A percentile compares a stretch with the other conserved stretches of the same genome.
These are phyloP conservation scores for Fusarium sp. DNA, from an alignment of 2,329 filamentous ascomycete species.

Conservation along the genomic window DNA sequence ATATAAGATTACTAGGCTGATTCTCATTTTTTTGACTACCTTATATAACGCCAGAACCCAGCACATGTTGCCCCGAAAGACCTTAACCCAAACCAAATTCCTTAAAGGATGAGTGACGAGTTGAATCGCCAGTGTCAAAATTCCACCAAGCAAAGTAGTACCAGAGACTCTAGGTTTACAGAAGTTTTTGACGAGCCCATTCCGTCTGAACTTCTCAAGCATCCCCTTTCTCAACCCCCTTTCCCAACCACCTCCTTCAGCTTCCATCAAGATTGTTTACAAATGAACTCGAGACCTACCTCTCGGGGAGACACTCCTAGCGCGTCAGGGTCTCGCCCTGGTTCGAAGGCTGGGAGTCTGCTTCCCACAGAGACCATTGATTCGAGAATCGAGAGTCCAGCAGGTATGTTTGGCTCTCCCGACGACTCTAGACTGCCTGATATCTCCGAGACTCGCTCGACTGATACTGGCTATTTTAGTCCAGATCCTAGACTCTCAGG, in stretches of 20 bases:
- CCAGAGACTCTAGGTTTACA: background rate
- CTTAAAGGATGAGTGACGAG: background rate
- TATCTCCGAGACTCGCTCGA: background rate
- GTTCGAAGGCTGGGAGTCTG: background rate
- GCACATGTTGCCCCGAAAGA: background rate
- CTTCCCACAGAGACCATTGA: background rate
- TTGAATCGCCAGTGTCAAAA: background rate
- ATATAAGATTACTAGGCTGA: background rate
- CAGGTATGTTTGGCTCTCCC: background rate
- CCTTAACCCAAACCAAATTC: background rate
- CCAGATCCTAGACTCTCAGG: background rate
- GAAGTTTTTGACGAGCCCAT: background rate
- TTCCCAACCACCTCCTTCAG: background rate
- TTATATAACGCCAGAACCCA: background rate
- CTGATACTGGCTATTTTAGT: background rate
- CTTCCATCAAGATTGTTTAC: background rate
- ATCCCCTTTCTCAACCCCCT: background rate
- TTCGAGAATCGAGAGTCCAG: background rate
- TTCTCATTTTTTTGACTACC: background rate
- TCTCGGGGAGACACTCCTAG: background rate
- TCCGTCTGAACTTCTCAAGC: background rate
- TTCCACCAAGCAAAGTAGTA: too few relatives aligned
- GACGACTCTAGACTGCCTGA: background rate
- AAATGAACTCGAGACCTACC: background rate
- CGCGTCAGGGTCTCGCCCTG: background rate